Evolutionary conservation across 1,139 yeast genomes (phyloP).

Genomic region (Zygosaccharomyces sapae): DNA sequence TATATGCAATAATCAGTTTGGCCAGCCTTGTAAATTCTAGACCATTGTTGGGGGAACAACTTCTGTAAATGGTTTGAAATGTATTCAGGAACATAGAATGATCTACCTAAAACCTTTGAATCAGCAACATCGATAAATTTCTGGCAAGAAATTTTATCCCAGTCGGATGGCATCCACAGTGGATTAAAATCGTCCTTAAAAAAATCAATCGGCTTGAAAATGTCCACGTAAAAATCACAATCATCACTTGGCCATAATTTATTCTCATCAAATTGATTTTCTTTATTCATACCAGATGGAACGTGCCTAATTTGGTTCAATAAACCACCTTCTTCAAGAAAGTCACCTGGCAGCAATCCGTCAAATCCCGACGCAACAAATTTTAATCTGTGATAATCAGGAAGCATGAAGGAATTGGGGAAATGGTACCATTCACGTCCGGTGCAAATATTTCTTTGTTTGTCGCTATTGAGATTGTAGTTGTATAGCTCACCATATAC

Average conservation of each 20-base stretch:
- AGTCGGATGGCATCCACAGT: constrained; percentile 26
- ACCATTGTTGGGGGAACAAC: constrained; percentile 19
- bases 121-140: constrained; percentile 38
- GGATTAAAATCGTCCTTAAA: constrained; percentile 29
- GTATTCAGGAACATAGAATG: constrained; percentile 37
- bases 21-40: constrained; percentile 21
- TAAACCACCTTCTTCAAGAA: constrained; percentile 44
- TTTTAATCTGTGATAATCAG: constrained; percentile 53
- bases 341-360: constrained; percentile 88
- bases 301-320: constrained; percentile 36
- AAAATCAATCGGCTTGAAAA: constrained; percentile 27
- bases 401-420: constrained; percentile 82
- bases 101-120: constrained; percentile 41
- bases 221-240: constrained; percentile 64
- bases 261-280: constrained; percentile 54
- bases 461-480: constrained; percentile 18
- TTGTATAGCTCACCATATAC: constrained; percentile 38
- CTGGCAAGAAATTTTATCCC: constrained; percentile 37
- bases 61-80: constrained; percentile 19
- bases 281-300: constrained; percentile 70
- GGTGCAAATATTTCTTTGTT: constrained; percentile 58
- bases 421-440: constrained; percentile 95
- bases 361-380: constrained; percentile 76
- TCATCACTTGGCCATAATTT: constrained; percentile 44
- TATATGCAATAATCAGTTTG: constrained; percentile 33